Percentiles rank a stretch among this genome's conserved stretches.
Conservation (phyloP, 768 basidiomycete genomes). For the Tylopilus vinaceipallidus region DNA sequence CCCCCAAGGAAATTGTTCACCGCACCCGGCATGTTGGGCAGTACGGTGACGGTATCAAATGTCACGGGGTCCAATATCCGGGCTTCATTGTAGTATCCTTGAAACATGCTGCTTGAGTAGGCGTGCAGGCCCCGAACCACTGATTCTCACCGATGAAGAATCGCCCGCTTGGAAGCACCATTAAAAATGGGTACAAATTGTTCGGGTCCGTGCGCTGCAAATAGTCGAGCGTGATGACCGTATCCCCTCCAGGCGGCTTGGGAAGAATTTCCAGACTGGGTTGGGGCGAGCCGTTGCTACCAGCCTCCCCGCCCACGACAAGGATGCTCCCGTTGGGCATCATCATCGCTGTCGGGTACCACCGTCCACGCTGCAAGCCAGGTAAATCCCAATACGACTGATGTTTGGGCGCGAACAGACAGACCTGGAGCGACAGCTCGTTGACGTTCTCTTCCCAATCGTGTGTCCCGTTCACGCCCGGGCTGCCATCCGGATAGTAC, state of each 20-base stretch:
- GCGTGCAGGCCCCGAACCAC: neutral
- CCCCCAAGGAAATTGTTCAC: conserved; percentile 73
- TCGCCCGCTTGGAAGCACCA: conserved; percentile 65
- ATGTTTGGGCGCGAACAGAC: neutral
- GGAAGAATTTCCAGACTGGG: conserved; percentile 75
- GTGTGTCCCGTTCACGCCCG: conserved; percentile 69
- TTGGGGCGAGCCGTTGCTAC: conserved; percentile 62
- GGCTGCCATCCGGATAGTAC: conserved; percentile 65
- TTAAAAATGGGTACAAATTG: conserved; percentile 77
- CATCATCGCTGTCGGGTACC: conserved; percentile 70
- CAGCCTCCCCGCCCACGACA: conserved; percentile 72
- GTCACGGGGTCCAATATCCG: conserved; percentile 67
- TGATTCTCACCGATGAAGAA: conserved; percentile 66
- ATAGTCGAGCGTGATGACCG: conserved; percentile 60
- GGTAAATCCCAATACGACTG: neutral
- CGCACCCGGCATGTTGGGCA: conserved; percentile 75
- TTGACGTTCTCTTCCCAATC: conserved; percentile 77
- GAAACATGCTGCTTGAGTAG: neutral
- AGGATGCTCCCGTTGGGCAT: conserved; percentile 73
- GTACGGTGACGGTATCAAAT: conserved; percentile 53
- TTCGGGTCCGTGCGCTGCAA: conserved; percentile 72
- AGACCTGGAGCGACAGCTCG: conserved; percentile 59
- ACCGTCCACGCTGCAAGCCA: conserved; percentile 51
- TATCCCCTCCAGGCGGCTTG: conserved; percentile 60
- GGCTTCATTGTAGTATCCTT: conserved; percentile 81